A percentile compares a stretch with the other conserved stretches of the same genome.
Evolutionary conservation across 768 basidiomycete genomes (phyloP).

Genomic region (Thelephora ganbajun): DNA sequence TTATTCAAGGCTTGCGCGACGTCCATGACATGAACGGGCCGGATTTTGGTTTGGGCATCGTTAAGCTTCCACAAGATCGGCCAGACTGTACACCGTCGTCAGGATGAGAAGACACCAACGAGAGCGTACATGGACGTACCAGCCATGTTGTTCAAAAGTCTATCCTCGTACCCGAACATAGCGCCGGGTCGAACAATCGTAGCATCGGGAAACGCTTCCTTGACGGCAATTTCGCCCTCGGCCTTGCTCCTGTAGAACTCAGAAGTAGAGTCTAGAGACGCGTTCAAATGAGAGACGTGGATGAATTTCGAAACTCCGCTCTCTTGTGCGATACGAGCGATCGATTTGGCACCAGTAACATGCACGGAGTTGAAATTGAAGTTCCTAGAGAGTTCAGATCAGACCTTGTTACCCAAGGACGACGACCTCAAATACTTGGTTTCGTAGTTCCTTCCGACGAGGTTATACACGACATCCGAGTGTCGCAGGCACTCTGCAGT

Average conservation of each 20-base stretch:
- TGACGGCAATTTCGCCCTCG: conserved; percentile 80
- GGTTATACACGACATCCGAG: conserved; percentile 94
- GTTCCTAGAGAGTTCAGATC: conserved; percentile 43
- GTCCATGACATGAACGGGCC: conserved; percentile 89
- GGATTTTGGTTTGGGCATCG: conserved; percentile 70
- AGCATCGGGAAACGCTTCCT: conserved; percentile 67
- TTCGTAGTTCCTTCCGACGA: conserved; percentile 86
- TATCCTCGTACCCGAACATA: conserved; percentile 95
- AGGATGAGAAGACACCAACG: not conserved
- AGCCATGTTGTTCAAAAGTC: conserved; percentile 82
- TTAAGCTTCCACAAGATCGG: conserved; percentile 94
- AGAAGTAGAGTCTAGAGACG: conserved; percentile 63
- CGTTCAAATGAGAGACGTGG: conserved; percentile 93
- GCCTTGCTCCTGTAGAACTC: conserved; percentile 82
- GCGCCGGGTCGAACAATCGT: conserved; percentile 78
- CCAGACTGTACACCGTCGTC: conserved; percentile 40
- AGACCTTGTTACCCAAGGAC: conserved; percentile 2
- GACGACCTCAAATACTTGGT: conserved; percentile 59
- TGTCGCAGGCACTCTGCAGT: conserved; percentile 90
- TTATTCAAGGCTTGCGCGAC: conserved; percentile 87
- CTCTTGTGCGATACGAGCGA: conserved; percentile 71
- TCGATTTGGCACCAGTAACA: conserved; percentile 67
- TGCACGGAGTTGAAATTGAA: conserved; percentile 75
- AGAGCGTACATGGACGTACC: conserved; percentile 34
- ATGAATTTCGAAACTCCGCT: conserved; percentile 74